Evolutionary conservation across 2,329 filamentous ascomycete species (phyloP).

Genomic region (Dactylellina leptospora): DNA sequence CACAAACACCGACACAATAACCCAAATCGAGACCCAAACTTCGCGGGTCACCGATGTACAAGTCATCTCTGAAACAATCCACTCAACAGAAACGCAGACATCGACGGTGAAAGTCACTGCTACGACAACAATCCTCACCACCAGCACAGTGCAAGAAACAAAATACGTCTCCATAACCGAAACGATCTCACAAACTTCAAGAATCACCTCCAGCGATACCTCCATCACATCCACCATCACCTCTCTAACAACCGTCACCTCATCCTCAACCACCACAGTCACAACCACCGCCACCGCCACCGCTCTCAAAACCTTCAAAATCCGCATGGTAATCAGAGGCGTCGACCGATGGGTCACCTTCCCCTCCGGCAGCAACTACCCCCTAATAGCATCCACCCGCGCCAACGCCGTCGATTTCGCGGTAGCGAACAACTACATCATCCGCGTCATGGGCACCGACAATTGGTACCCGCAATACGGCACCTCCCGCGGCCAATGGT

Average conservation of each 20-base stretch:
- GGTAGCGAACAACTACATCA: background rate
- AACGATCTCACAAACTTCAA: slow-evolving; percentile 8
- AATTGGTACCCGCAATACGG: background rate
- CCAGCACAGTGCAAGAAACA: slow-evolving; percentile 3
- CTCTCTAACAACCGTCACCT: slow-evolving; percentile 15
- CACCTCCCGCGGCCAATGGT: background rate
- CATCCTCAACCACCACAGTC: slow-evolving; percentile 1
- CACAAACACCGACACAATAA: slow-evolving; percentile 12
- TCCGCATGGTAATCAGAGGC: background rate
- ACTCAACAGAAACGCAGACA: slow-evolving; percentile 12
- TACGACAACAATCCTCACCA: slow-evolving; percentile 11
- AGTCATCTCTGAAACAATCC: slow-evolving; percentile 5
- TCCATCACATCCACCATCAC: slow-evolving; percentile 8
- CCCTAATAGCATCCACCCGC: background rate
- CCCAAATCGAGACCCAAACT: background rate
- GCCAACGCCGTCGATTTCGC: background rate
- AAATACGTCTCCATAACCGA: slow-evolving; percentile 12
- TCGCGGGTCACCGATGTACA: background rate
- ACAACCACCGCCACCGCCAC: background rate
- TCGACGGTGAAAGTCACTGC: slow-evolving; percentile 22
- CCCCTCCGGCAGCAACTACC: background rate
- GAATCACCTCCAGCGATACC: background rate
- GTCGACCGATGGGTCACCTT: slow-evolving; percentile 9
- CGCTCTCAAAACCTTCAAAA: slow-evolving; percentile 9
- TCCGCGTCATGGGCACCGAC: background rate